Evolutionary conservation across 2,329 filamentous ascomycete species (phyloP).

Genomic region (Aspergillus aculeatus): DNA sequence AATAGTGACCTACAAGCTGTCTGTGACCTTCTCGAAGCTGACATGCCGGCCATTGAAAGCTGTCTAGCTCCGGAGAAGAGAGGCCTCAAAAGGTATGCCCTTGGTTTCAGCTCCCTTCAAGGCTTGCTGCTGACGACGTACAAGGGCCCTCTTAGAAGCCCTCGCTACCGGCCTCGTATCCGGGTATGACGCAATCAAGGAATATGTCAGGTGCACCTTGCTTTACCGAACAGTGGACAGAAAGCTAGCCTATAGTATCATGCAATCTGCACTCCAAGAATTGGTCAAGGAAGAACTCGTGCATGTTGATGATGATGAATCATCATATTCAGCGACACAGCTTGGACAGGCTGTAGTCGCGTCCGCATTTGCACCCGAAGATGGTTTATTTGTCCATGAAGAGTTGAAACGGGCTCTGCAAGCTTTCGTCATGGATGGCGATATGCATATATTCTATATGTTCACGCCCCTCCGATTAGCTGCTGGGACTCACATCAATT

Average conservation of each 20-base stretch:
- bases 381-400: conserved; percentile 69
- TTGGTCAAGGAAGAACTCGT: conserved; percentile 59
- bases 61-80: conserved; percentile 66
- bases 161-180: conserved; percentile 68
- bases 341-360: conserved; percentile 70
- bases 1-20: conserved; percentile 68
- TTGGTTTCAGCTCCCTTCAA: not conserved
- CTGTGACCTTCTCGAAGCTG: conserved; percentile 68
- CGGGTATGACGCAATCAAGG: conserved; percentile 62
- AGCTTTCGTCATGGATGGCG: conserved; percentile 76
- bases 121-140: conserved; percentile 7
- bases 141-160: conserved; percentile 68
- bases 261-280: conserved; percentile 60
- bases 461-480: conserved; percentile 68
- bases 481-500: conserved; percentile 58
- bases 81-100: conserved; percentile 61
- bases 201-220: conserved; percentile 68
- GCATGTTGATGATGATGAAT: conserved; percentile 48
- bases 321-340: conserved; percentile 62
- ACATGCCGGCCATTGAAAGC: conserved; percentile 68
- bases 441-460: conserved; percentile 75
- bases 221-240: conserved; percentile 58
- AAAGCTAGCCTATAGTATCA: conserved; percentile 52
- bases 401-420: conserved; percentile 66
- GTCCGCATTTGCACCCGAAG: conserved; percentile 70